A percentile compares a stretch with the other conserved stretches of the same genome.
Evolutionary conservation across 1,284 basidiomycete genomes (phyloP).

Genomic region (Porphyrellus sp.): DNA sequence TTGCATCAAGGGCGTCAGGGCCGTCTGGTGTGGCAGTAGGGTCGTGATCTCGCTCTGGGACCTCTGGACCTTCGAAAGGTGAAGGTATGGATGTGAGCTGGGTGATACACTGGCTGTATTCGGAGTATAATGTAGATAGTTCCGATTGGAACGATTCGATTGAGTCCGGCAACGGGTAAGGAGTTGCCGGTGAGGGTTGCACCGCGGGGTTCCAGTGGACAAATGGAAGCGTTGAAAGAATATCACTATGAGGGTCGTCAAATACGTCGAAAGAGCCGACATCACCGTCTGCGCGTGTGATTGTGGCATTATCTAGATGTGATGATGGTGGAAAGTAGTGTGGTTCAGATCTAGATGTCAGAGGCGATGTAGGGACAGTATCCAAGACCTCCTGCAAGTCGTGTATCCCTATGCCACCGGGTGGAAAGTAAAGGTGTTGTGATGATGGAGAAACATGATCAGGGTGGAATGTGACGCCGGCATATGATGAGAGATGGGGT

Average conservation of each 20-base stretch:
- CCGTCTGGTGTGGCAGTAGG: slow-evolving; percentile 10
- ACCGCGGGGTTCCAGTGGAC: slow-evolving; percentile 28
- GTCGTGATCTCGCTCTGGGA: slow-evolving; percentile 10
- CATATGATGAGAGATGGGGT: slow-evolving; percentile 1
- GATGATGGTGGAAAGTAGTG: slow-evolving; percentile 9
- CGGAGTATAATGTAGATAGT: slow-evolving; percentile 46
- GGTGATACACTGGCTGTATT: slow-evolving; percentile 49
- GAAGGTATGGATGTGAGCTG: slow-evolving; percentile 43
- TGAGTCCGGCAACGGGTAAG: slow-evolving; percentile 18
- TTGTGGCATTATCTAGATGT: slow-evolving; percentile 6
- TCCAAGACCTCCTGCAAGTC: slow-evolving; percentile 19
- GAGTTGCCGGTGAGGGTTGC: slow-evolving; percentile 10
- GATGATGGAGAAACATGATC: not conserved
- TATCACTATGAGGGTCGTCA: slow-evolving; percentile 18
- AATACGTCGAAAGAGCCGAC: slow-evolving; percentile 2
- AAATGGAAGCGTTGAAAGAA: slow-evolving; percentile 21
- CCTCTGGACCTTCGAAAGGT: slow-evolving; percentile 17
- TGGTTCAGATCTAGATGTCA: slow-evolving; percentile 23
- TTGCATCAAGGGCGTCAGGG: slow-evolving; percentile 36
- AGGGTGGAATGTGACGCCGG: slow-evolving; percentile 10
- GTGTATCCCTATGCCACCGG: slow-evolving; percentile 2
- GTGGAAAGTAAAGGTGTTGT: slow-evolving; percentile 18
- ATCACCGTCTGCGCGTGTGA: slow-evolving; percentile 7
- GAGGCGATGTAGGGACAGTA: slow-evolving; percentile 1
- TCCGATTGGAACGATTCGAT: slow-evolving; percentile 30